phyloP scores from a whole-genome alignment of 768 basidiomycete species.

The Neoboletus subvelutipes region DNA sequence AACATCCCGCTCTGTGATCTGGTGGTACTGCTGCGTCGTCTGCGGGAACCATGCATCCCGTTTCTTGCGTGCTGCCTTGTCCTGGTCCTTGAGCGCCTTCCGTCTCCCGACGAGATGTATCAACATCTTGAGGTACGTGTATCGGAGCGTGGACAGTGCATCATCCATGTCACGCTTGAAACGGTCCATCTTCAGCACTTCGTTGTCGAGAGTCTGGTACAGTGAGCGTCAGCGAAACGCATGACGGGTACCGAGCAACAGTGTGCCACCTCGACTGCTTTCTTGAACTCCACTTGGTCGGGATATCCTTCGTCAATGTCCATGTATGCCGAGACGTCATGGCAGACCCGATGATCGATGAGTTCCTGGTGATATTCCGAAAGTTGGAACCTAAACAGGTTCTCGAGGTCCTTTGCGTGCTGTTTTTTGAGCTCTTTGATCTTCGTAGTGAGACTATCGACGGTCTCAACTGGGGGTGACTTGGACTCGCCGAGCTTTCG shows the following conservation, averaged over 20 bases:
- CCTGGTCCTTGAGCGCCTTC: slow-evolving; percentile 12
- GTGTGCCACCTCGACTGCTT: slow-evolving; percentile 22
- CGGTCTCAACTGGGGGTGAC: slow-evolving; percentile 21
- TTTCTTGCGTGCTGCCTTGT: slow-evolving; percentile 20
- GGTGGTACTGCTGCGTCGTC: slow-evolving; percentile 28
- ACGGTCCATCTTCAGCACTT: slow-evolving; percentile 17
- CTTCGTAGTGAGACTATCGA: slow-evolving; percentile 26
- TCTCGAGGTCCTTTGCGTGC: slow-evolving; percentile 32
- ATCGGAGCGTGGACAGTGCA: slow-evolving; percentile 29
- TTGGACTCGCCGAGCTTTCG: slow-evolving; percentile 22
- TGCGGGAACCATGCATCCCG: slow-evolving; percentile 38
- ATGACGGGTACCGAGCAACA: background rate
- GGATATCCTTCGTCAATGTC: slow-evolving; percentile 27
- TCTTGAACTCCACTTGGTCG: slow-evolving; percentile 26
- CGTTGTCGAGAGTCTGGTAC: slow-evolving; percentile 21
- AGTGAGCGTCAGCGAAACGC: background rate
- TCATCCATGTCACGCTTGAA: slow-evolving; percentile 29
- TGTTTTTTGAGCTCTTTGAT: slow-evolving; percentile 31
- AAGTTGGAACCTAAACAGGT: slow-evolving; percentile 31
- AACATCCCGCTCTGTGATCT: slow-evolving; percentile 38
- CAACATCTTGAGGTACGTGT: slow-evolving; percentile 31
- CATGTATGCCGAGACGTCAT: slow-evolving; percentile 30
- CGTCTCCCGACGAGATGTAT: slow-evolving; percentile 17
- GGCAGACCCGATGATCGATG: slow-evolving; percentile 24
- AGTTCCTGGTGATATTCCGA: slow-evolving; percentile 35